A percentile compares a stretch with the other conserved stretches of the same genome.
phyloP scores from a whole-genome alignment of 495 filamentous ascomycete genomes.

The Articulospora tetracladia region DNA sequence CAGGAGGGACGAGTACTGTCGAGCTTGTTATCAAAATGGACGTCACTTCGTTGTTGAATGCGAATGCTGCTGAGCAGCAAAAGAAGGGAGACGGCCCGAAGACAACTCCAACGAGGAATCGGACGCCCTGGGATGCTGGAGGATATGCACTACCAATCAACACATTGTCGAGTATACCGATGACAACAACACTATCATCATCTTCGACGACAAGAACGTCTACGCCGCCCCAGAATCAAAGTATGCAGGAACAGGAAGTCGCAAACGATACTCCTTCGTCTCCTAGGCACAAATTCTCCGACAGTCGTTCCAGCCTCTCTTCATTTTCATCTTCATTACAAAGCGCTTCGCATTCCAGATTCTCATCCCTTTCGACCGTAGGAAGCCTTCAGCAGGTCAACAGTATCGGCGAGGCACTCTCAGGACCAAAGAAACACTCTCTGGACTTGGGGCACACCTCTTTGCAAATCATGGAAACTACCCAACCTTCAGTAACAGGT shows the following conservation, averaged over 20 bases:
- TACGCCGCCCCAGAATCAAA: background rate
- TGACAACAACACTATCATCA: constrained; percentile 1
- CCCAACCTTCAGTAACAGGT: constrained; percentile 1
- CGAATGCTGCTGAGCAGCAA: constrained; percentile 21
- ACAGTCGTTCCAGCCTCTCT: constrained; percentile 26
- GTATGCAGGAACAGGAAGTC: background rate
- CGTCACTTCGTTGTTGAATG: constrained; percentile 25
- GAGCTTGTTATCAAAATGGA: constrained; percentile 22
- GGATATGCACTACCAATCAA: constrained; percentile 25
- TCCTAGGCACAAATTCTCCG: constrained; percentile 21
- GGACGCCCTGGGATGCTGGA: constrained; percentile 44
- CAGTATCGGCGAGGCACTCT: background rate
- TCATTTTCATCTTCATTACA: constrained; percentile 25
- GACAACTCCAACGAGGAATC: constrained; percentile 29
- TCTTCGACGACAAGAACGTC: constrained; percentile 14
- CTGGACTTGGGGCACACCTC: background rate
- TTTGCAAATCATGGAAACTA: background rate
- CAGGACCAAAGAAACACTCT: background rate
- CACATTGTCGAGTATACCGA: constrained; percentile 2
- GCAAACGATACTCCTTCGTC: constrained; percentile 2
- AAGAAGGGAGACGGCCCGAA: constrained; percentile 7
- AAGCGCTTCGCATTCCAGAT: constrained; percentile 22
- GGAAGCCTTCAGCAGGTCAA: constrained; percentile 12
- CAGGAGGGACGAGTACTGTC: background rate
- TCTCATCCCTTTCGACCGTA: constrained; percentile 26